phyloP scores from a whole-genome alignment of 2,329 filamentous ascomycete species.

The Cryphonectria naterciae region DNA sequence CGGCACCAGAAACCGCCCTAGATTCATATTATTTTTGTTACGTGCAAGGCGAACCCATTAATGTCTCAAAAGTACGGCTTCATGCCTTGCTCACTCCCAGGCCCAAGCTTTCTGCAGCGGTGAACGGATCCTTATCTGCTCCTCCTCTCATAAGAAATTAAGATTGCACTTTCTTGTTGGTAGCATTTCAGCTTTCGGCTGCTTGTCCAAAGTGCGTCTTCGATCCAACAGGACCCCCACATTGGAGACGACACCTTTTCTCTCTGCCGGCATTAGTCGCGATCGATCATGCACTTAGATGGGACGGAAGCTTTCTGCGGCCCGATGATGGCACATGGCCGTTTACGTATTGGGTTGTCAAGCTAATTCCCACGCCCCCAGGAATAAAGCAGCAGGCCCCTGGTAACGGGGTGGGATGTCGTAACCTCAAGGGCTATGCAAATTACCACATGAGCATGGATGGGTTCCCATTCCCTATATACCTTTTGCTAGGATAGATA shows the following conservation, averaged over 20 bases:
- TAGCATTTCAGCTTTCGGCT: background rate
- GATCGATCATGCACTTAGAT: background rate
- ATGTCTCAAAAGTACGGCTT: background rate
- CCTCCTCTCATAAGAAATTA: background rate
- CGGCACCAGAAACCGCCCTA: background rate
- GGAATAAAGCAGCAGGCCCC: background rate
- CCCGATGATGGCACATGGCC: background rate
- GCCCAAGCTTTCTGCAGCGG: background rate
- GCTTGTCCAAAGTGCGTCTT: background rate
- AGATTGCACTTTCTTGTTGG: background rate
- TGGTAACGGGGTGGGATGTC: background rate
- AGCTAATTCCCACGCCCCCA: background rate
- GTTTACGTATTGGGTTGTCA: background rate
- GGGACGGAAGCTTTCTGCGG: background rate
- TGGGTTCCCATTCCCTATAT: background rate
- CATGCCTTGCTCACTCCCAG: background rate
- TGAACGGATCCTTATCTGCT: background rate
- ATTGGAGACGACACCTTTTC: background rate
- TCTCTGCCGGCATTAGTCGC: constrained; percentile 4
- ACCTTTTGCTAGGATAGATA: background rate
- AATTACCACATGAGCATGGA: background rate
- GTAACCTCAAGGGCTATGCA: background rate
- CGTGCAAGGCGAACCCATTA: no score
- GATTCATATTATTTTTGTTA: background rate
- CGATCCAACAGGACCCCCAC: background rate